Conservation (phyloP, 2,329 filamentous ascomycete genomes). For the Ophiocordyceps unilateralis region DNA sequence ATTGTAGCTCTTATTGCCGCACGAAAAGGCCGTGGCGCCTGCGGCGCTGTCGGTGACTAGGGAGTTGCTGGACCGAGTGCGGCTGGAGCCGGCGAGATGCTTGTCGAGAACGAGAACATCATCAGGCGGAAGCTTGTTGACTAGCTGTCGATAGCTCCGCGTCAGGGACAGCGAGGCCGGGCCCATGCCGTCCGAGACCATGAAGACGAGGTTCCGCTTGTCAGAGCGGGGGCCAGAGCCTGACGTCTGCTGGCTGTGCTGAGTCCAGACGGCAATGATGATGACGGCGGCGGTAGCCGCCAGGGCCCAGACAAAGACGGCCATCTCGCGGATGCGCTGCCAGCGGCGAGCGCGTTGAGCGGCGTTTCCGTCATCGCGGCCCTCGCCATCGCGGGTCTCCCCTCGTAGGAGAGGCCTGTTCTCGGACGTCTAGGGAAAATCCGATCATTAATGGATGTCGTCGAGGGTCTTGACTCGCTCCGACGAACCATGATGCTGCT, state of each 20-base stretch:
- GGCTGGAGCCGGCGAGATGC: constrained; percentile 77
- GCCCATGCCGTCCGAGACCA: constrained; percentile 98
- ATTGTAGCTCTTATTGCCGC: constrained; percentile 88
- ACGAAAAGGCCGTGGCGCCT: constrained; percentile 93
- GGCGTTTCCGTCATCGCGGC: too few relatives aligned
- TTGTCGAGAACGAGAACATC: constrained; percentile 68
- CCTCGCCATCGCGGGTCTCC: constrained; percentile 11
- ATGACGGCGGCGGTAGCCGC: constrained; percentile 65
- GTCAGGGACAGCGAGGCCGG: constrained; percentile 80
- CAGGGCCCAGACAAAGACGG: constrained; percentile 68
- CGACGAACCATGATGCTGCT: background rate
- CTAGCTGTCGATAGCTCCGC: constrained; percentile 67
- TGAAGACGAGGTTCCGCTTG: constrained; percentile 93
- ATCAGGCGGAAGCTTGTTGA: constrained; percentile 52
- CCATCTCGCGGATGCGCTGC: constrained; percentile 46
- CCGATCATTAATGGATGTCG: background rate
- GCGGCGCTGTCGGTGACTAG: constrained; percentile 91
- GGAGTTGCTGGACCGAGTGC: constrained; percentile 69
- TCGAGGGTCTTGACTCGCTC: background rate
- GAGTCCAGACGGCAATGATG: constrained; percentile 59
- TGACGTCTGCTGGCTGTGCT: constrained; percentile 45
- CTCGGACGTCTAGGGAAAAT: constrained; percentile 17
- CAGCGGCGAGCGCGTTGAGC: constrained; percentile 10
- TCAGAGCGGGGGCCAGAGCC: constrained; percentile 24
- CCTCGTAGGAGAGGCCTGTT: constrained; percentile 24